Evolutionary conservation across 495 filamentous ascomycete species (phyloP), one percentile per base, ranked within the genome.

Genomic region (Talaromyces nanjingensis): DNA sequence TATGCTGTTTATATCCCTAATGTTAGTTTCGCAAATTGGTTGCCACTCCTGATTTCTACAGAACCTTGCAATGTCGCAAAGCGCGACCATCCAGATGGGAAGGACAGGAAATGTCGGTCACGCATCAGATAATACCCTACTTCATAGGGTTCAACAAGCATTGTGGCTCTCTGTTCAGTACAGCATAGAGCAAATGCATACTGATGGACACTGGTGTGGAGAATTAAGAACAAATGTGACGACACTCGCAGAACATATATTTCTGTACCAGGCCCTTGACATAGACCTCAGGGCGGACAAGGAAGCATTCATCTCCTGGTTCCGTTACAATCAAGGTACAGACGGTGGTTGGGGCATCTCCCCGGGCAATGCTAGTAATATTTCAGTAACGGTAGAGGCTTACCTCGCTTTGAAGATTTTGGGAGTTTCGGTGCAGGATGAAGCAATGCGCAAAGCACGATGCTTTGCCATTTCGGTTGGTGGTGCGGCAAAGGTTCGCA

Each of bases 321-420:
- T 76, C 0, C 63, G 77, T 0, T 72, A 68, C 2, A 55, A 72
- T 16, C 75, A 76, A 22, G 69, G 71, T 24, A 14, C 18, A 6
- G 76, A 80, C 65, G 79, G 78, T 8, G 76, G 76, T 1, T 81
- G 75, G 78, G 65, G 69, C 2, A 57, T 76, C 14, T 77, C 76
- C 1, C 73, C 76, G 0, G 59, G 71, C 1, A 65, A 69, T 34
- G 73, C 71, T 1, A 74, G 79, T 7, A 73, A 79, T 59, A 63
- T 77, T 0, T 80, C 77, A 7, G 71, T 69, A 0, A 73, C 71
- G 0, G 67, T 68, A 6, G 78, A 80, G 53, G 72, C 73, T 0
- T 80, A 81, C 55, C 59, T 81, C 2, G 77, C 78, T 1, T 60
- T 79, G 29, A 76, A 76, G 65, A 70, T 80, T 11, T 67, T 81